Evolutionary conservation across 306 rosid species (phyloP).

Genomic region (Comarum palustre): DNA sequence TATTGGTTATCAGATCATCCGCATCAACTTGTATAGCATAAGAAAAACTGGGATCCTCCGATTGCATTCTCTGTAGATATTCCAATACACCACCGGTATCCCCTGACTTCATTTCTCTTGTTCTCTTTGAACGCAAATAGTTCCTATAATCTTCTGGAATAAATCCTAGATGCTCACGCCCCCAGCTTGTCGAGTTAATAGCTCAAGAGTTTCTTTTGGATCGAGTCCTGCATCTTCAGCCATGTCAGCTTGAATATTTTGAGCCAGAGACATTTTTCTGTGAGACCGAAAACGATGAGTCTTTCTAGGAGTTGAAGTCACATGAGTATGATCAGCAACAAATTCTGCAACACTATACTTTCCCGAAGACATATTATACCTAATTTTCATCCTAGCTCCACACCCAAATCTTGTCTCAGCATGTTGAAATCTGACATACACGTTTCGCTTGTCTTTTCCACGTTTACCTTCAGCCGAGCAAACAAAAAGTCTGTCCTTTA

Average conservation of each 20-base stretch:
- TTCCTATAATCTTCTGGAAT: not conserved
- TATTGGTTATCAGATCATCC: not conserved
- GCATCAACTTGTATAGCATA: not conserved
- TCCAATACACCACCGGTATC: not conserved
- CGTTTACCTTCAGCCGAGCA: conserved; percentile 16
- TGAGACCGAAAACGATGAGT: not conserved
- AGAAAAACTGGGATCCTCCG: not conserved
- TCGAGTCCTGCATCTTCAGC: not conserved
- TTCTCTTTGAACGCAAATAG: not conserved
- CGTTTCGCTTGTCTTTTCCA: not conserved
- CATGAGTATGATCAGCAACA: not conserved
- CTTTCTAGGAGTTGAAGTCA: conserved; percentile 2
- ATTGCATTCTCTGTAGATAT: not conserved
- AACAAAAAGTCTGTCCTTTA: not conserved
- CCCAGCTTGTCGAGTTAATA: not conserved
- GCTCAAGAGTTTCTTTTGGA: conserved; percentile 1
- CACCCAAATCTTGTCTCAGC: conserved; percentile 8
- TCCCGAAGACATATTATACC: not conserved
- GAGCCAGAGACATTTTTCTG: not conserved
- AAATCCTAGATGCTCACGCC: not conserved
- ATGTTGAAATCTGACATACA: not conserved
- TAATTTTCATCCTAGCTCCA: not conserved
- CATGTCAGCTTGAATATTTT: not conserved
- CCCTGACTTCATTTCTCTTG: not conserved
- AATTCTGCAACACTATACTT: not conserved